Conservation (phyloP, 768 basidiomycete genomes). For the Phanerochaete carnosa region DNA sequence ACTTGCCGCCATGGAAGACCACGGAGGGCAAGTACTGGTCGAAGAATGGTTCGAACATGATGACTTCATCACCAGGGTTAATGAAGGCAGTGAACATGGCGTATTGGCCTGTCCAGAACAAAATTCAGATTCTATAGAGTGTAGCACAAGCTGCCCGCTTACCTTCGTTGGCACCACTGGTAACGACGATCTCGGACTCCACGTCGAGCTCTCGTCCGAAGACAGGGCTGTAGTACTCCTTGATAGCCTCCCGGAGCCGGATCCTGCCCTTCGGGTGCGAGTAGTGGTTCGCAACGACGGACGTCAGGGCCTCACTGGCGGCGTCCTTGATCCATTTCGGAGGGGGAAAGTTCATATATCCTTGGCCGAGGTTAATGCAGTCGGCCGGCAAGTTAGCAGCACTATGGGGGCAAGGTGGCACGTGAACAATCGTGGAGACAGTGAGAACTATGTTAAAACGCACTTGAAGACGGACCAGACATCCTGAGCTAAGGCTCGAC, state of each 20-base stretch:
- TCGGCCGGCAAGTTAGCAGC: slow-evolving; percentile 85
- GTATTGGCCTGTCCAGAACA: slow-evolving; percentile 69
- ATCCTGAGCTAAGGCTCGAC: slow-evolving; percentile 75
- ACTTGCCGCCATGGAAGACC: slow-evolving; percentile 90
- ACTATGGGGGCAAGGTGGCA: slow-evolving; percentile 36
- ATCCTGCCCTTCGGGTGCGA: slow-evolving; percentile 88
- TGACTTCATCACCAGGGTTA: slow-evolving; percentile 92
- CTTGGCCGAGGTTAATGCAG: slow-evolving; percentile 91
- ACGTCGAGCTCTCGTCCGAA: slow-evolving; percentile 71
- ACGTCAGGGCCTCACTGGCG: slow-evolving; percentile 63
- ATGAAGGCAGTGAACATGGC: slow-evolving; percentile 91
- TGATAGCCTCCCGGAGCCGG: slow-evolving; percentile 85
- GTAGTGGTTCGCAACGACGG: slow-evolving; percentile 75
- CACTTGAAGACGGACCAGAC: slow-evolving; percentile 94
- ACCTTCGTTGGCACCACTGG: slow-evolving; percentile 98
- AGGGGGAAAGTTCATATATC: slow-evolving; percentile 90
- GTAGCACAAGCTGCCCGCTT: slow-evolving; percentile 1
- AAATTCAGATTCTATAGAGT: not conserved
- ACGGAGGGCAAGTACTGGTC: slow-evolving; percentile 94
- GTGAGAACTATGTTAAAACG: slow-evolving; percentile 14
- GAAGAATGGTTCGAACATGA: slow-evolving; percentile 98
- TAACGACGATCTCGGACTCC: slow-evolving; percentile 88
- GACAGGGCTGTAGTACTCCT: slow-evolving; percentile 67
- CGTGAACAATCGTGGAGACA: not conserved
- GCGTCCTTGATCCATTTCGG: slow-evolving; percentile 77